phyloP scores from a whole-genome alignment of 768 basidiomycete species.

The Xanthoconium purpureum region DNA sequence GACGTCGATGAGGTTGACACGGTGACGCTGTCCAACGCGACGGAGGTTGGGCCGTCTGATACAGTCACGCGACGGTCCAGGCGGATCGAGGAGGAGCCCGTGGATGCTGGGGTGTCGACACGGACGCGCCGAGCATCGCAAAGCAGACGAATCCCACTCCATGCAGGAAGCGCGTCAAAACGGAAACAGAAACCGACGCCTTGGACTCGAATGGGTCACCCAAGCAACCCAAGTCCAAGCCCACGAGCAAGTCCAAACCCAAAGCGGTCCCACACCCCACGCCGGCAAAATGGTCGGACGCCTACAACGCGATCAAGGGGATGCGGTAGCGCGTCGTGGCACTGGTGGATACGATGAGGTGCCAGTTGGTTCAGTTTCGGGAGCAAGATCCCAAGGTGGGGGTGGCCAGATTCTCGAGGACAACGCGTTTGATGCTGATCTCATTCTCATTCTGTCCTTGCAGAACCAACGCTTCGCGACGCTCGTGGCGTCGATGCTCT shows the following conservation, averaged over 20 bases:
- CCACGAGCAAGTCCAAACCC: not conserved
- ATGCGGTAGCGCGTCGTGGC: conserved; percentile 75
- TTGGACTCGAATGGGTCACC: not conserved
- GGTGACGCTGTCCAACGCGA: conserved; percentile 37
- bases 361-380: conserved; percentile 62
- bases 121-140: conserved; percentile 29
- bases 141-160: conserved; percentile 3
- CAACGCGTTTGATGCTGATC: not conserved
- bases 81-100: not conserved
- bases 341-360: conserved; percentile 93
- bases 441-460: too few relatives aligned
- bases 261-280: conserved; percentile 60
- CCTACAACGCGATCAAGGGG: conserved; percentile 66
- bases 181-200: not conserved
- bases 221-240: conserved; percentile 46
- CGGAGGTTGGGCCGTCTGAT: not conserved
- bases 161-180: not conserved
- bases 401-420: too few relatives aligned
- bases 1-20: conserved; percentile 30
- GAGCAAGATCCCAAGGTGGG: conserved; percentile 66
- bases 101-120: not conserved
- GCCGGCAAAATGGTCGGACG: conserved; percentile 64
- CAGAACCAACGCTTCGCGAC: conserved; percentile 77
- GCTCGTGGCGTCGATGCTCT: conserved; percentile 91
- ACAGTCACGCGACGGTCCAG: too few relatives aligned